Base-by-base conservation (phyloP, 2,329 filamentous ascomycete species). In the Fusarium bulbicola region DNA sequence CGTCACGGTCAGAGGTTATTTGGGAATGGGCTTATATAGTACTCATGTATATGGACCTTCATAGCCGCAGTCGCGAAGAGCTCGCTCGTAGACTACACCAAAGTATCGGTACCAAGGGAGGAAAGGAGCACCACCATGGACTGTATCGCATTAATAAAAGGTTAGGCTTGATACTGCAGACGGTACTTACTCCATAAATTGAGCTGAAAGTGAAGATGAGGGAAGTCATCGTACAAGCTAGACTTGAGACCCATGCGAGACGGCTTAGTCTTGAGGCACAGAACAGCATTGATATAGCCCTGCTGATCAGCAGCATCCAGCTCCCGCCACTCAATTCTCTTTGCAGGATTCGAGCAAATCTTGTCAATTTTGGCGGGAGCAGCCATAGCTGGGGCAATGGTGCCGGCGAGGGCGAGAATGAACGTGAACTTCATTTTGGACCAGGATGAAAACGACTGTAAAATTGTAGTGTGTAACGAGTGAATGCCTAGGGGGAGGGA, bases 41-140 rank as follows among this genome's bases (percentile, higher is more conserved):
- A 61, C 61, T 64, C 16, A 66, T 11, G 66, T 68, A 7, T 49
- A 58, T 7, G 63, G 56, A 3, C 63, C 65, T 39, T 61, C 34
- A 5, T 68, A 68, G 3, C 63, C 65, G 2, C 63, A 68, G 2
- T 63, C 56, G 1, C 63, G 63, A 1, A 68, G 47, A 10, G 65
- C 63, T 8, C 45, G n/a, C 5, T 62, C 46, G 15, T 68, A 49
- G 14, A 68, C 28, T 8, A 62, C 42, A 4, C 18, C 36, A 1
- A 68, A 68, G 8, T 68, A 68, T 5, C 65, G 34, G 37, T 68
- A 63, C 65, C 63, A 68, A 4, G 65, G 65, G 10, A 68, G 65
- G 36, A 68, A 68, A 15, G 64, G 53, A 28, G 64, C 28, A 0
- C 45, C 64, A 1, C 63, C 54, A 3, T 67, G 63, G 0, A 68